Evolutionary conservation across 1,284 basidiomycete genomes (phyloP).

Genomic region (Cryptococcus hybrid): DNA sequence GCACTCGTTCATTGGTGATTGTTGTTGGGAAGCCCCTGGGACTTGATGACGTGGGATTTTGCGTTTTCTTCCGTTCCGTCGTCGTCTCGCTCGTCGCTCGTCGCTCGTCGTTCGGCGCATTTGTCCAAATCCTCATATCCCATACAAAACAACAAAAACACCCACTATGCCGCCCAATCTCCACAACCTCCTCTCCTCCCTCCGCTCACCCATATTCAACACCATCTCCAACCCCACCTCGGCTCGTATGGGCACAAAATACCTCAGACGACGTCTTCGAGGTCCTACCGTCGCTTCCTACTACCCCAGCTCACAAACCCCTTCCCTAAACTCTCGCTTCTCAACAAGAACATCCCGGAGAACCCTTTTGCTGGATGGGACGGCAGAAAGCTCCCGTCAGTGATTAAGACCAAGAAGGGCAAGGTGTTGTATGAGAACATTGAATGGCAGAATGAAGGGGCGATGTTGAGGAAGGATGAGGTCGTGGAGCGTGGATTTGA

Average conservation of each 20-base stretch:
- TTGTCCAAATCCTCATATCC: no score
- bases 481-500: slow-evolving; percentile 21
- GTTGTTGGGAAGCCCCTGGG: no score
- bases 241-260: slow-evolving; percentile 77
- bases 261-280: slow-evolving; percentile 68
- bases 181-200: slow-evolving; percentile 28
- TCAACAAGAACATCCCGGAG: slow-evolving; percentile 19
- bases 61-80: no score
- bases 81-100: no score
- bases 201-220: slow-evolving; percentile 63
- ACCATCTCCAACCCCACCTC: slow-evolving; percentile 74
- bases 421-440: slow-evolving; percentile 13
- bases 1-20: no score
- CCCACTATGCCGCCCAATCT: slow-evolving; percentile 17
- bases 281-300: slow-evolving; percentile 76
- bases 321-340: slow-evolving; percentile 8
- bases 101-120: no score
- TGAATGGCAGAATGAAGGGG: slow-evolving; percentile 14
- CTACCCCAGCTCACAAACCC: slow-evolving; percentile 45
- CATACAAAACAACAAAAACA: neutral
- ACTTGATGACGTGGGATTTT: no score
- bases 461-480: slow-evolving; percentile 15
- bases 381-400: slow-evolving; percentile 3
- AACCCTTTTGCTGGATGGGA: slow-evolving; percentile 36
- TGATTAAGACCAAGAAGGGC: slow-evolving; percentile 5